A percentile compares a stretch with the other conserved stretches of the same genome.
phyloP scores from a whole-genome alignment of 208 protist genomes.

The Trypanosoma congolense region DNA sequence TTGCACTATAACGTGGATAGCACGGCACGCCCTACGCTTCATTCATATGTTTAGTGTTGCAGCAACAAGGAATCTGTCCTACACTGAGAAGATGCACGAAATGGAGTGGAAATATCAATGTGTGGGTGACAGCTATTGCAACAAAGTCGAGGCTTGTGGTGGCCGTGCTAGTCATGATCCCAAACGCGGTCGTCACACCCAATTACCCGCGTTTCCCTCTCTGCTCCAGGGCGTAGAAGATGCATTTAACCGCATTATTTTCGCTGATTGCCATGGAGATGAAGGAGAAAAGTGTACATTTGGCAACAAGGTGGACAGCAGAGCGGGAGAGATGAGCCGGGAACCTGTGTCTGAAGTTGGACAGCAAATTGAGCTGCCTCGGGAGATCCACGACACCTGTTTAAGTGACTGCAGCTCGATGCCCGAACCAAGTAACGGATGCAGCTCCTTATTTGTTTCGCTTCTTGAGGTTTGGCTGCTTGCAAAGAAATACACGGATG shows the following conservation, averaged over 20 bases:
- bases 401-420: background rate
- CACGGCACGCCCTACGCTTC: conserved; percentile 11
- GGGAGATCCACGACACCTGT: background rate
- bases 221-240: background rate
- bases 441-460: conserved; percentile 2
- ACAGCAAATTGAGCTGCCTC: no score
- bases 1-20: conserved; percentile 7
- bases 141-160: conserved; percentile 1
- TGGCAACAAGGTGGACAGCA: no score
- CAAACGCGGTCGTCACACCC: no score
- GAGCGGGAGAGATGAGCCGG: no score
- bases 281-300: no score
- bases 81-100: background rate
- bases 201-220: background rate
- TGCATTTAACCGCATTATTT: no score
- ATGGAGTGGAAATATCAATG: background rate
- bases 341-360: no score
- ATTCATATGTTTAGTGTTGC: conserved; percentile 8
- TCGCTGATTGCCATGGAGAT: no score
- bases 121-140: no score
- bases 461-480: conserved; percentile 9
- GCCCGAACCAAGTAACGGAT: background rate
- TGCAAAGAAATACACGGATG: conserved; percentile 13
- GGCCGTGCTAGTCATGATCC: no score
- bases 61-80: conserved; percentile 4